Conservation (phyloP, 495 filamentous ascomycete species). For the Clavariopsis aquatica region DNA sequence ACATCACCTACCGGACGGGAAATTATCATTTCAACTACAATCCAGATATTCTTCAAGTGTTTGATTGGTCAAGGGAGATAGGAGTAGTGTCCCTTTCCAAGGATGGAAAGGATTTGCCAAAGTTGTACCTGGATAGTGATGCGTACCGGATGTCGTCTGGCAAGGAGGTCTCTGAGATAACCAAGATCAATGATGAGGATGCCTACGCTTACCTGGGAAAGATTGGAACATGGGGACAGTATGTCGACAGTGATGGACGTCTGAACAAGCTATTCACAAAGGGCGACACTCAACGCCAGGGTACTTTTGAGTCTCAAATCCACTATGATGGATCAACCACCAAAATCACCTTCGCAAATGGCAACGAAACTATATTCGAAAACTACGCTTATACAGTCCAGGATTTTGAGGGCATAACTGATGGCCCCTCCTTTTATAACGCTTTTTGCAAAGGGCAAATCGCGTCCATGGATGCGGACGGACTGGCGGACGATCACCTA, state of each 20-base stretch:
- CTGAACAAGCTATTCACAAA: slow-evolving; percentile 50
- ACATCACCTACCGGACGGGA: slow-evolving; percentile 45
- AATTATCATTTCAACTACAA: slow-evolving; percentile 50
- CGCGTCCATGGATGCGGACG: not conserved
- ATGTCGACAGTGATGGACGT: slow-evolving; percentile 49
- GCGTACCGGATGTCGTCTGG: not conserved
- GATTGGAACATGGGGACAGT: slow-evolving; percentile 38
- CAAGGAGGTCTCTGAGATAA: slow-evolving; percentile 21
- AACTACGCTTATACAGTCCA: slow-evolving; percentile 45
- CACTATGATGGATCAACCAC: slow-evolving; percentile 44
- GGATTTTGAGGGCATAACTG: slow-evolving; percentile 6
- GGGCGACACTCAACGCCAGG: slow-evolving; percentile 30
- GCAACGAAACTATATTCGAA: slow-evolving; percentile 39
- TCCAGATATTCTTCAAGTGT: slow-evolving; percentile 47
- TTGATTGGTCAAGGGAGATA: not conserved
- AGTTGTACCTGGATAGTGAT: slow-evolving; percentile 32
- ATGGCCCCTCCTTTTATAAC: slow-evolving; percentile 26
- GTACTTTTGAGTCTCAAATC: slow-evolving; percentile 11
- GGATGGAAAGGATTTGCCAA: slow-evolving; percentile 28
- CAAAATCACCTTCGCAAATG: slow-evolving; percentile 51
- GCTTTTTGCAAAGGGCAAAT: slow-evolving; percentile 18
- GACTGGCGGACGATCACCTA: not conserved
- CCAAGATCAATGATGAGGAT: slow-evolving; percentile 46
- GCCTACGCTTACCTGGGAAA: slow-evolving; percentile 41
- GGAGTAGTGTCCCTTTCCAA: slow-evolving; percentile 22